phyloP scores from a whole-genome alignment of 78 protist genomes.

The Diacronema lutheri region DNA sequence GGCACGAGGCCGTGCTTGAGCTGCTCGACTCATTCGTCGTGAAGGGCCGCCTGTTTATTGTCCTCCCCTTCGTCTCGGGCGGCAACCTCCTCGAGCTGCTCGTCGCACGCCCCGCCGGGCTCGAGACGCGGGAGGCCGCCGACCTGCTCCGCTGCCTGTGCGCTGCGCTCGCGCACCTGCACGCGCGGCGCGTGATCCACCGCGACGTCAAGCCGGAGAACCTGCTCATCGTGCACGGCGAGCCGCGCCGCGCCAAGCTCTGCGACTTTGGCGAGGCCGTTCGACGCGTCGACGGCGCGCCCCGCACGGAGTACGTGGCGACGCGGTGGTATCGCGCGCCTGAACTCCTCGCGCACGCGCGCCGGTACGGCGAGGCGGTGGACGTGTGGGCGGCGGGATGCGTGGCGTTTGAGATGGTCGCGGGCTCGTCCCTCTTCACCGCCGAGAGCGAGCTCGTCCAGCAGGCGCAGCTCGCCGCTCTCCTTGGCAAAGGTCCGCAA shows the following conservation, averaged over 20 bases:
- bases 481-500: too few species aligned
- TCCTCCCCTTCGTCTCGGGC: too few species aligned
- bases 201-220: slow-evolving; percentile 66
- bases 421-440: slow-evolving; percentile 60
- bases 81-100: too few species aligned
- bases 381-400: slow-evolving; percentile 75
- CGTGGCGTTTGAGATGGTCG: slow-evolving; percentile 45
- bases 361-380: slow-evolving; percentile 32
- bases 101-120: too few species aligned
- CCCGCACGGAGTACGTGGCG: slow-evolving; percentile 72
- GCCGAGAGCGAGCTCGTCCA: slow-evolving; percentile 67
- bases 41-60: too few species aligned
- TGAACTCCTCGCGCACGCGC: slow-evolving; percentile 55
- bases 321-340: slow-evolving; percentile 70
- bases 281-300: slow-evolving; percentile 30
- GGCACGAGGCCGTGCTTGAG: too few species aligned
- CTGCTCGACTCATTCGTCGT: too few species aligned
- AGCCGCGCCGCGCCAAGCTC: slow-evolving; percentile 18
- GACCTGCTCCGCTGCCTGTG: neutral
- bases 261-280: slow-evolving; percentile 73
- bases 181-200: slow-evolving; percentile 37
- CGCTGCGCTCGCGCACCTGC: slow-evolving; percentile 40
- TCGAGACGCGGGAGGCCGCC: too few species aligned
- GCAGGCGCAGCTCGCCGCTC: too few species aligned
- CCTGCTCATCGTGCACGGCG: slow-evolving; percentile 30